Evolutionary conservation across 331 rosid species (phyloP), one percentile per base, ranked within the genome.

Genomic region (Saraca asoca): DNA sequence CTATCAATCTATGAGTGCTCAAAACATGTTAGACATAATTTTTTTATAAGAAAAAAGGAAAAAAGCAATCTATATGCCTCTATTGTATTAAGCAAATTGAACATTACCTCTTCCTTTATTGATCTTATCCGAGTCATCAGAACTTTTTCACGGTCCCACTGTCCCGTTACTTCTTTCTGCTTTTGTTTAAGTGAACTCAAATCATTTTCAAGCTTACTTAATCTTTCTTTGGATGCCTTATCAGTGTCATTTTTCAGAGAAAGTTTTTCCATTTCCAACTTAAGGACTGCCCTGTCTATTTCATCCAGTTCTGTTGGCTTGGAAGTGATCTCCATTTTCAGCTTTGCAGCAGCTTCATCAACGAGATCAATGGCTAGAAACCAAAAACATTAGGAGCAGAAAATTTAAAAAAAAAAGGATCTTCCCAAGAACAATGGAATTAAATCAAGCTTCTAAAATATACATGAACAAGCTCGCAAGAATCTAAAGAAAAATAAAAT

Each of bases 281-380:
- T 94, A 66, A 94, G 76, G 66, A 94, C 81, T 0, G 92, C 89
- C 76, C 95, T 78, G 62, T 94, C 99, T 78, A 86, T 68, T 83
- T 90, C 99, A 64, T 90, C 96, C 84, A 94, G 77, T 77, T 94
- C 99, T 0, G 84, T 94, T 66, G 99, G 97, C 85, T 94, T 94
- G 43, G 97, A 94, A 55, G 99, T 88, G 59, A 94, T 90, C 78
- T 94, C 97, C 95, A 94, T 90, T 81, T 90, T 94, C 82, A 94
- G 81, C 80, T 90, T 90, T 14, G 99, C 97, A 64, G 97, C 99
- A 67, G 96, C 96, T 76, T 91, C 97, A 72, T 91, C 97, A 16
- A 91, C 97, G n/a, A 88, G 91, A 79, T 91, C 96, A 72, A 91
- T 91, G 58, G 97, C 97, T 88, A 85, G 66, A 84, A 79, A n/a